Evolutionary conservation across 345 rosid genomes (phyloP).

Genomic region (Kandelia obovata): DNA sequence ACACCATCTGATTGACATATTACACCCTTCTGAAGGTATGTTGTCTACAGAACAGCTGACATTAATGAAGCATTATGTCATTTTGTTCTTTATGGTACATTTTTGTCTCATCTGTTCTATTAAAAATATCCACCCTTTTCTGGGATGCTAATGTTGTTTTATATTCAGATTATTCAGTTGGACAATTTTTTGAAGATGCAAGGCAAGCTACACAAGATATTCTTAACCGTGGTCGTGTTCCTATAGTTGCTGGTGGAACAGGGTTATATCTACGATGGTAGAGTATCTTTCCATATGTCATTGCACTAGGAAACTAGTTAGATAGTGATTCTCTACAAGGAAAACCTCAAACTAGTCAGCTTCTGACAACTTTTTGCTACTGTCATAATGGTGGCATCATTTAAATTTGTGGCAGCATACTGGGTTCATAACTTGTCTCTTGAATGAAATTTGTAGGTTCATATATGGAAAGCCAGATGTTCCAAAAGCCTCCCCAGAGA

Average conservation of each 20-base stretch:
- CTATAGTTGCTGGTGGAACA: conserved; percentile 88
- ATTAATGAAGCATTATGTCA: conserved; percentile 7
- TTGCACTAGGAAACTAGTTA: not conserved
- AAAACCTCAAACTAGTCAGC: not conserved
- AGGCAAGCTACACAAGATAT: conserved; percentile 66
- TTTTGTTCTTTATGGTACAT: conserved; percentile 7
- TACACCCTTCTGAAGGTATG: conserved; percentile 81
- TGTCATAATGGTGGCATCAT: not conserved
- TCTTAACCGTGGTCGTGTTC: conserved; percentile 55
- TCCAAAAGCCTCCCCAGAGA: conserved; percentile 73
- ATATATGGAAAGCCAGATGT: conserved; percentile 90
- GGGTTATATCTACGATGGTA: conserved; percentile 92
- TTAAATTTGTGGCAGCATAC: not conserved
- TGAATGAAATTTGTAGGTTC: conserved; percentile 45
- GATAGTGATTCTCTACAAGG: not conserved
- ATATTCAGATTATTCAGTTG: conserved; percentile 79
- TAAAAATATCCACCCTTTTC: not conserved
- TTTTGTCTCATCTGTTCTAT: not conserved
- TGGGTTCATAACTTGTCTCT: conserved; percentile 9
- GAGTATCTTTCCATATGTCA: conserved; percentile 15
- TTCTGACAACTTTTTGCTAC: too few relatives aligned
- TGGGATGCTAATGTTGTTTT: not conserved
- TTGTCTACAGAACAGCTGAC: conserved; percentile 8
- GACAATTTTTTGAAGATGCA: conserved; percentile 68
- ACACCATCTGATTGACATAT: conserved; percentile 79